Evolutionary conservation across 73 alveolate species (phyloP).

Genomic region (Tetrahymena malaccensis): DNA sequence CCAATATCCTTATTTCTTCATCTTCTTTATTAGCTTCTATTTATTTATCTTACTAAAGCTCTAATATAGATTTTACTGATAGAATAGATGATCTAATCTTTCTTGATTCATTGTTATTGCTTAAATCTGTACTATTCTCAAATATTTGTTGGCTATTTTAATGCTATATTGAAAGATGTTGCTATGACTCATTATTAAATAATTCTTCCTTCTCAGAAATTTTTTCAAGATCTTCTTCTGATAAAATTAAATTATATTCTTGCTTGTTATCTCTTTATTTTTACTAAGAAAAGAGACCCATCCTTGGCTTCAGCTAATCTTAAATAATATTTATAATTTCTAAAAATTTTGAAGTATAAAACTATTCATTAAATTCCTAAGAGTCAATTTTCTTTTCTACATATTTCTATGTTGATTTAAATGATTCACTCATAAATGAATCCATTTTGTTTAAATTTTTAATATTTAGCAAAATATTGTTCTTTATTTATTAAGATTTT

Average conservation of each 20-base stretch:
- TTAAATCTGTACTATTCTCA: neutral
- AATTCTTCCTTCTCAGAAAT: neutral
- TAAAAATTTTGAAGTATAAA: neutral
- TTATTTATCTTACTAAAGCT: neutral
- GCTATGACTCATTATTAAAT: neutral
- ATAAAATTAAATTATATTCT: neutral
- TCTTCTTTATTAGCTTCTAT: neutral
- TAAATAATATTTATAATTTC: neutral
- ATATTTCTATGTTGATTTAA: neutral
- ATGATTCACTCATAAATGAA: neutral
- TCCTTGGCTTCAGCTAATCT: neutral
- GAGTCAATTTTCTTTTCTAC: neutral
- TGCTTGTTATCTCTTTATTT: neutral
- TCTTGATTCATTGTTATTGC: neutral
- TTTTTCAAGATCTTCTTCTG: neutral
- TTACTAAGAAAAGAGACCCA: neutral
- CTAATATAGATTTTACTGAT: neutral
- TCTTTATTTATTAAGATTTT: neutral
- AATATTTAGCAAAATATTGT: neutral
- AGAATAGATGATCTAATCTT: neutral
- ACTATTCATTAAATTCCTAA: neutral
- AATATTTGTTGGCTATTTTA: neutral
- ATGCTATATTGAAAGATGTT: neutral
- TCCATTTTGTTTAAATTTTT: neutral
- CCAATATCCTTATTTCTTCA: neutral